Conservation (phyloP, 192 early-diverging fungal genomes). For the Dimargaris xerosporica region DNA sequence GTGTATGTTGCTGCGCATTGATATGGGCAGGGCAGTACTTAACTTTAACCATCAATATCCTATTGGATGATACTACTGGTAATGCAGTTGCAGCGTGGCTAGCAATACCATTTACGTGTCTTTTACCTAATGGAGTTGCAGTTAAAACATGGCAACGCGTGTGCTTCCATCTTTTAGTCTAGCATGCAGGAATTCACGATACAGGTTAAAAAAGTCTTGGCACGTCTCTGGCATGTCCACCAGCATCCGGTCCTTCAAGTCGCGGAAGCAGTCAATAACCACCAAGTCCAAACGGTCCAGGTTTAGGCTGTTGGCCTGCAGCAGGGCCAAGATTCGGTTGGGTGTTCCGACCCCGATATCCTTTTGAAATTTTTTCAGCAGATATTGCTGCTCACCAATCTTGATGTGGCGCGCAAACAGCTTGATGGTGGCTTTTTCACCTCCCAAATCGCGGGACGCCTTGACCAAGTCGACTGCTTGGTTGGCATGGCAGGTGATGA, state of each 20-base stretch:
- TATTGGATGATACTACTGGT: background rate
- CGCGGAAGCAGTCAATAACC: slow-evolving; percentile 28
- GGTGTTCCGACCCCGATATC: slow-evolving; percentile 28
- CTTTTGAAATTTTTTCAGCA: slow-evolving; percentile 12
- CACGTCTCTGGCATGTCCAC: slow-evolving; percentile 29
- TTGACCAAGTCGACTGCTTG: slow-evolving; percentile 25
- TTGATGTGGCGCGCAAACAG: slow-evolving; percentile 29
- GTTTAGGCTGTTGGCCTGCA: slow-evolving; percentile 19
- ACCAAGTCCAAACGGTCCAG: slow-evolving; percentile 22
- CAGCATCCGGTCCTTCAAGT: slow-evolving; percentile 28
- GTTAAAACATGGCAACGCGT: background rate
- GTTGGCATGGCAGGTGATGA: slow-evolving; percentile 25
- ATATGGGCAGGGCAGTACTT: background rate
- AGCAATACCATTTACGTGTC: background rate
- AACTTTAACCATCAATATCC: background rate
- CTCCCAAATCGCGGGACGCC: slow-evolving; percentile 14
- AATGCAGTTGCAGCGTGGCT: background rate
- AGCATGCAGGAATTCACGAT: slow-evolving; percentile 16
- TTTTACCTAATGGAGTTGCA: background rate
- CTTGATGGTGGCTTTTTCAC: slow-evolving; percentile 18
- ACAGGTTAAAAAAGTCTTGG: slow-evolving; percentile 25
- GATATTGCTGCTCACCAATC: slow-evolving; percentile 18
- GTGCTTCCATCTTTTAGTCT: background rate
- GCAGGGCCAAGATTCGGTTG: slow-evolving; percentile 23
- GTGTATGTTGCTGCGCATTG: background rate